Conservation (phyloP, 805 yeast species). For the Scheffersomyces stipitis region DNA sequence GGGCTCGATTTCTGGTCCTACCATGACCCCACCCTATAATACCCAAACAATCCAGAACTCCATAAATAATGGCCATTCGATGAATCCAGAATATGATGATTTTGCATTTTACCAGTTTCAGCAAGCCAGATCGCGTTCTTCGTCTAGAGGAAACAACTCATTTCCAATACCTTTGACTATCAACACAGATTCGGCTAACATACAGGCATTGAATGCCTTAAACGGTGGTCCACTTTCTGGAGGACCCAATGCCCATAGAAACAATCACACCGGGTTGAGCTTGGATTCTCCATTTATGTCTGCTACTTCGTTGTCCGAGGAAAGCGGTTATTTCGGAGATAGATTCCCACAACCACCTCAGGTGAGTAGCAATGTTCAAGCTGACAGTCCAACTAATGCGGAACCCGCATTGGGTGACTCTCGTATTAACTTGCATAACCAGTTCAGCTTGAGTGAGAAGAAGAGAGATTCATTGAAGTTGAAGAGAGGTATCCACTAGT, state of each 20-base stretch:
- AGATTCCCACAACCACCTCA: conserved; percentile 8
- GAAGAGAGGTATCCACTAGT: conserved; percentile 44
- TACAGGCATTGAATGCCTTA: conserved; percentile 22
- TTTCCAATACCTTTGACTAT: conserved; percentile 38
- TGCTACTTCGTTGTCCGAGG: conserved; percentile 37
- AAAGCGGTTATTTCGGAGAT: conserved; percentile 29
- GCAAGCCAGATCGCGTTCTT: conserved; percentile 20
- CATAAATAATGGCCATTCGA: conserved; percentile 4
- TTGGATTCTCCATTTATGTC: conserved; percentile 45
- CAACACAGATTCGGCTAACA: conserved; percentile 35
- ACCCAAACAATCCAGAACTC: conserved; percentile 6
- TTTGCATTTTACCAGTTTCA: conserved; percentile 17
- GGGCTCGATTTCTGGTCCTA: conserved; percentile 22
- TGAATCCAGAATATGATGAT: conserved; percentile 31
- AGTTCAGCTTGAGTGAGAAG: conserved; percentile 41
- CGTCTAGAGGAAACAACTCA: conserved; percentile 19
- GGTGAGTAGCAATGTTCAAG: conserved; percentile 5
- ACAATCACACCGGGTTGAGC: conserved; percentile 10
- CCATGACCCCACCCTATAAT: conserved; percentile 10
- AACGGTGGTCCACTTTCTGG: conserved; percentile 13
- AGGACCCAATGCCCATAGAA: neutral
- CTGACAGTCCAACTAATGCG: conserved; percentile 14
- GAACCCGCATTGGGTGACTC: conserved; percentile 12
- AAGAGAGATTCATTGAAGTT: conserved; percentile 45
- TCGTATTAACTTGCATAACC: conserved; percentile 27